Conservation (phyloP, 441 rosid species). For the Hura crepitans region DNA sequence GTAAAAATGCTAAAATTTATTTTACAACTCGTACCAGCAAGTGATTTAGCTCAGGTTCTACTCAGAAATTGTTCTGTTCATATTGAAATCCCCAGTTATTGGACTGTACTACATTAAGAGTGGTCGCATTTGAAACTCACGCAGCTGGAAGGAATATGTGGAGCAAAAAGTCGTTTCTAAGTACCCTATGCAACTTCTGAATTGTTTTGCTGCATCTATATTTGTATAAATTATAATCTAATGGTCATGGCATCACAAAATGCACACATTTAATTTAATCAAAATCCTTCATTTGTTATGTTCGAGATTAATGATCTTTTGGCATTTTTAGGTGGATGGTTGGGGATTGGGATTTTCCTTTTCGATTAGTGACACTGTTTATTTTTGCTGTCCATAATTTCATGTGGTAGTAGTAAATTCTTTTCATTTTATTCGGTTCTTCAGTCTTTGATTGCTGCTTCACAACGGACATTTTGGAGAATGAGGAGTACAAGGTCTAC, state of each 20-base stretch:
- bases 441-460: slow-evolving; percentile 85
- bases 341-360: neutral
- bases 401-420: neutral
- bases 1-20: no score
- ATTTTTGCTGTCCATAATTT: neutral
- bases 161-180: neutral
- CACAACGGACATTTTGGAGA: slow-evolving; percentile 49
- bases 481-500: slow-evolving; percentile 51
- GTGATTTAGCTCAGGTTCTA: neutral
- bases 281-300: neutral
- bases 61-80: neutral
- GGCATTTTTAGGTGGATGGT: neutral
- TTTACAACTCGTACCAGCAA: no score
- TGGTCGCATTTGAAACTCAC: neutral
- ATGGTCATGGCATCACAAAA: neutral
- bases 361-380: neutral
- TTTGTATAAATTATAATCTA: neutral
- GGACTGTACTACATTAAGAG: neutral
- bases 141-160: neutral
- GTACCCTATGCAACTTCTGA: neutral
- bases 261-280: neutral
- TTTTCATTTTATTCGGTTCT: slow-evolving; percentile 7
- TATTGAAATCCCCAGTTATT: neutral
- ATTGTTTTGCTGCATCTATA: neutral
- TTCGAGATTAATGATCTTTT: neutral